Percentiles rank a stretch among this genome's conserved stretches.
Conservation (phyloP, 225 moss, liverwort and hornwort species). For the Physcomitrium patens region DNA sequence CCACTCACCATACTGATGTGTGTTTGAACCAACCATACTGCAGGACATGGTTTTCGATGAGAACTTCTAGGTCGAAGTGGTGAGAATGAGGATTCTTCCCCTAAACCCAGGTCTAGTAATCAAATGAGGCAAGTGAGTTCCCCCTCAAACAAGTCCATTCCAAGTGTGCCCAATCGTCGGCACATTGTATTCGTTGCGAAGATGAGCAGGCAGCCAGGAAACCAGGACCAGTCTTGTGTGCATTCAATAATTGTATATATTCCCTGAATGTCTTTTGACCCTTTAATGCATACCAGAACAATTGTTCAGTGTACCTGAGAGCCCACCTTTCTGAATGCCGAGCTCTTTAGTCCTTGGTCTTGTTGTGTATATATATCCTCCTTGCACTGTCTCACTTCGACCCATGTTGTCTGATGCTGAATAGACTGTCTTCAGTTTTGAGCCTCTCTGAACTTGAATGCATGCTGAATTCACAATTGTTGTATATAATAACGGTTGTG, state of each 20-base stretch:
- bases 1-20: not conserved
- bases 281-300: conserved; percentile 24
- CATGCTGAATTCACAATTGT: no score
- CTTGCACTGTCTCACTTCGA: no score
- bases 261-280: conserved; percentile 24
- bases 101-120: conserved; percentile 13
- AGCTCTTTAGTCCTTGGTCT: conserved; percentile 21
- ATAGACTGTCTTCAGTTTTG: no score
- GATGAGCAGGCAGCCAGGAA: conserved; percentile 39
- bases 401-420: no score
- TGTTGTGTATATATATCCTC: no score
- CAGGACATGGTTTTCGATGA: conserved; percentile 96
- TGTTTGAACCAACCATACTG: conserved; percentile 21
- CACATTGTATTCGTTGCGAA: conserved; percentile 39
- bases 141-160: conserved; percentile 7
- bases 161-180: conserved; percentile 29
- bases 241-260: conserved; percentile 47
- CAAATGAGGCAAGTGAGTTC: conserved; percentile 3
- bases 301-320: conserved; percentile 1
- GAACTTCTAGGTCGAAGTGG: conserved; percentile 50
- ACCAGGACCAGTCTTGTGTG: conserved; percentile 25
- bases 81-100: conserved; percentile 16
- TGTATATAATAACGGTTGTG: no score
- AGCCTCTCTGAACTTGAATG: no score
- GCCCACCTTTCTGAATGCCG: conserved; percentile 8